phyloP scores from a whole-genome alignment of 192 early-diverging fungal species.

The Gigaspora rosea region DNA sequence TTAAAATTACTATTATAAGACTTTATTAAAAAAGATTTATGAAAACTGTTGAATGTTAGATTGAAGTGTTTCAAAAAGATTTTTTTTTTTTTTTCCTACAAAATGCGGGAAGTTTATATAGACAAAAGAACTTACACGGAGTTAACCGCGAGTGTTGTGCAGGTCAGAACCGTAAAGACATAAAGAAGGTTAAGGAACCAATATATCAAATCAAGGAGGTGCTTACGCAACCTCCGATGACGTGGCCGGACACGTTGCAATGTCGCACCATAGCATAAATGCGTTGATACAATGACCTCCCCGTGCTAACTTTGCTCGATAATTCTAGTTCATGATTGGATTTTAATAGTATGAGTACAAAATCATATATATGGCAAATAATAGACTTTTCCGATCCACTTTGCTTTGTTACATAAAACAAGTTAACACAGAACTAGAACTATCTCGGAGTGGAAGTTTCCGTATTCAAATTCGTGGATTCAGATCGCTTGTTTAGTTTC shows the following conservation, averaged over 20 bases:
- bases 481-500: too few relatives aligned
- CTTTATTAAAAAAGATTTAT: too few relatives aligned
- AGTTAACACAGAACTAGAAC: too few relatives aligned
- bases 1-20: background rate
- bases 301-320: background rate
- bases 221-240: conserved; percentile 24
- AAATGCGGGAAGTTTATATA: background rate
- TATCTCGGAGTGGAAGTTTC: too few relatives aligned
- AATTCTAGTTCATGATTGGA: background rate
- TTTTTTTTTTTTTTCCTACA: background rate
- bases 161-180: conserved; percentile 5
- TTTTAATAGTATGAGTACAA: too few relatives aligned
- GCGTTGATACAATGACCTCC: background rate
- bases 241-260: conserved; percentile 6
- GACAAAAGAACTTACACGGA: conserved; percentile 5
- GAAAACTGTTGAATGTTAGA: background rate
- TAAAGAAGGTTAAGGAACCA: conserved; percentile 2
- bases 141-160: background rate
- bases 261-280: background rate
- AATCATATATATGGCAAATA: too few relatives aligned
- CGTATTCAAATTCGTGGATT: too few relatives aligned
- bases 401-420: too few relatives aligned
- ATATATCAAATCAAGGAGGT: background rate
- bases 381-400: too few relatives aligned
- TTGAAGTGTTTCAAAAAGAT: background rate